phyloP scores from a whole-genome alignment of 805 yeast species.

The Metschnikowia similis region DNA sequence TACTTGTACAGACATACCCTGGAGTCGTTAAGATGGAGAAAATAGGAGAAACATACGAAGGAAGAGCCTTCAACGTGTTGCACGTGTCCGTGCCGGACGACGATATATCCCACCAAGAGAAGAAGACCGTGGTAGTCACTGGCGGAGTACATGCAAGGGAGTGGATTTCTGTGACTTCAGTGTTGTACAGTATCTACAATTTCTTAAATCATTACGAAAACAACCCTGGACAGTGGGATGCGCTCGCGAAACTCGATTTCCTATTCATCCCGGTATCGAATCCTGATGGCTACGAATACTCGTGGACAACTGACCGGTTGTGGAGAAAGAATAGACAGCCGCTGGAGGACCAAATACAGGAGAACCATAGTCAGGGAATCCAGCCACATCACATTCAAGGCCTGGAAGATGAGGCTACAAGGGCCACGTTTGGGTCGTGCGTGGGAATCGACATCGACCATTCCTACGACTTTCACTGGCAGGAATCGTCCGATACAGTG shows the following conservation, averaged over 20 bases:
- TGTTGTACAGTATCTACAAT: constrained; percentile 49
- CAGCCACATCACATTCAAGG: constrained; percentile 19
- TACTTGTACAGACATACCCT: constrained; percentile 59
- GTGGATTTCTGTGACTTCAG: constrained; percentile 76
- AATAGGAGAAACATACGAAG: constrained; percentile 75
- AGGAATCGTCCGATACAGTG: constrained; percentile 55
- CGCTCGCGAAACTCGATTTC: constrained; percentile 60
- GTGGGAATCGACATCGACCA: constrained; percentile 85
- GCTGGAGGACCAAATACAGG: constrained; percentile 1
- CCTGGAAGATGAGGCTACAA: not conserved
- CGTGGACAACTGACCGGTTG: constrained; percentile 76
- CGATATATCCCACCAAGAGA: constrained; percentile 28
- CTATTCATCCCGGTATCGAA: constrained; percentile 78
- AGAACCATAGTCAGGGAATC: too few species aligned
- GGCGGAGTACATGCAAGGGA: constrained; percentile 90
- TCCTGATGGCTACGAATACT: constrained; percentile 85
- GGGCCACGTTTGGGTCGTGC: constrained; percentile 46
- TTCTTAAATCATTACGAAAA: constrained; percentile 27
- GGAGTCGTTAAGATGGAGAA: constrained; percentile 57
- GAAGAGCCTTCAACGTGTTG: constrained; percentile 63
- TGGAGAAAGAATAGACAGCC: constrained; percentile 87
- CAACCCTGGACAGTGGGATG: constrained; percentile 38
- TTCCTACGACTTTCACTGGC: constrained; percentile 74
- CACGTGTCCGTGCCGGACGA: constrained; percentile 51
- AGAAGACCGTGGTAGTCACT: constrained; percentile 66